These are phyloP conservation scores for Diplodia intermedia DNA, from an alignment of 2,329 filamentous ascomycete genomes.

Conservation along the genomic window DNA sequence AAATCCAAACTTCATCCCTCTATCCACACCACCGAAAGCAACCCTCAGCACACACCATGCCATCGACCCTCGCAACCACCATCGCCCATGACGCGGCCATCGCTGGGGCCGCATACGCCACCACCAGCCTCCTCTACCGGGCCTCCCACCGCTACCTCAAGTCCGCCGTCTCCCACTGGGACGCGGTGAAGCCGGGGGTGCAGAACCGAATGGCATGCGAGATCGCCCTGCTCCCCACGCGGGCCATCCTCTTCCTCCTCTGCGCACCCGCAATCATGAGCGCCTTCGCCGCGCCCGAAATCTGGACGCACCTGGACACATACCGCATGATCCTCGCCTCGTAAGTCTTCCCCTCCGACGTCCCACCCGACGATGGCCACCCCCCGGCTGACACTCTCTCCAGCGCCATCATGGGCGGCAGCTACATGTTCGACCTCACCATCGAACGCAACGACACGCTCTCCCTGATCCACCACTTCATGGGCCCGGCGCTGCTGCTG, in stretches of 20 bases:
- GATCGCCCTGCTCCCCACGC: slow-evolving; percentile 4
- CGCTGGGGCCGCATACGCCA: neutral
- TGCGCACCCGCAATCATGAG: slow-evolving; percentile 8
- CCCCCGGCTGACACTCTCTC: neutral
- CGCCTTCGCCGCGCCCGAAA: slow-evolving; percentile 6
- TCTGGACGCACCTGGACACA: slow-evolving; percentile 15
- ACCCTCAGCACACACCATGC: neutral
- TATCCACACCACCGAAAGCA: neutral
- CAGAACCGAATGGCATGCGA: slow-evolving; percentile 18
- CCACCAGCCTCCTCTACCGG: slow-evolving; percentile 7
- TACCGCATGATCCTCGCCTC: slow-evolving; percentile 17
- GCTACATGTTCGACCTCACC: slow-evolving; percentile 25
- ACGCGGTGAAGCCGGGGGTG: slow-evolving; percentile 3
- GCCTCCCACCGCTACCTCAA: neutral
- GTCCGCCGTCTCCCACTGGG: neutral
- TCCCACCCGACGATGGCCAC: no score
- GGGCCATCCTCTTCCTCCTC: slow-evolving; percentile 13
- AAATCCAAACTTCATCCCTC: neutral
- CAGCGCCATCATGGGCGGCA: slow-evolving; percentile 15
- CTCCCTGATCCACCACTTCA: slow-evolving; percentile 13
- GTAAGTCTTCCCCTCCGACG: neutral
- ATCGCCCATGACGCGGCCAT: slow-evolving; percentile 6
- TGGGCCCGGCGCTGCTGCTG: slow-evolving; percentile 2
- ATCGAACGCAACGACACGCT: slow-evolving; percentile 7
- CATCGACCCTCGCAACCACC: neutral